Evolutionary conservation across 768 basidiomycete genomes (phyloP).

Genomic region (Phylloporus arenicola): DNA sequence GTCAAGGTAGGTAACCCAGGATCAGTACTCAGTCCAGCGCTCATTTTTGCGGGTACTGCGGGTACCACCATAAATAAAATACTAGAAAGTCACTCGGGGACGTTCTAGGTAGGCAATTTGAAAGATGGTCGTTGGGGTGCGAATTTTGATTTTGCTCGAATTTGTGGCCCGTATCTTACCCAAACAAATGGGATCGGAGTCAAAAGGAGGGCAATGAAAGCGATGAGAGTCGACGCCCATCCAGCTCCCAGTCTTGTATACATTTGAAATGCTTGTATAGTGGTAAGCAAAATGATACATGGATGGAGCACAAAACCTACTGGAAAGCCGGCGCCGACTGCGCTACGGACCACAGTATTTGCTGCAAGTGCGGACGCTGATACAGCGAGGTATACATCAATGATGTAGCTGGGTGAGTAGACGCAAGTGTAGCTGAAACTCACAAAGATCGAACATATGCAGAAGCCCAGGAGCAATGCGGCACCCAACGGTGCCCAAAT

Average conservation of each 20-base stretch:
- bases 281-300: constrained; percentile 2
- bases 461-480: constrained; percentile 46
- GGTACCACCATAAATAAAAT: neutral
- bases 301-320: constrained; percentile 2
- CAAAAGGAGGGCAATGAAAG: constrained; percentile 46
- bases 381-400: constrained; percentile 51
- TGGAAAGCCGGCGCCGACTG: constrained; percentile 50
- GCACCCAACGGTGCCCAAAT: constrained; percentile 51
- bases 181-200: constrained; percentile 49
- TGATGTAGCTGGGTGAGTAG: constrained; percentile 44
- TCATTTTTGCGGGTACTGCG: neutral
- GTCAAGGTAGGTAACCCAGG: neutral
- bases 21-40: neutral
- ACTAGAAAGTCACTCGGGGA: neutral
- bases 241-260: constrained; percentile 43
- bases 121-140: constrained; percentile 27
- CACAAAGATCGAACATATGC: constrained; percentile 52
- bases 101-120: constrained; percentile 8
- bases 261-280: constrained; percentile 40
- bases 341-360: constrained; percentile 47
- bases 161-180: constrained; percentile 37
- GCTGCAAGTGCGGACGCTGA: constrained; percentile 56
- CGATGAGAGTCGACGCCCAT: constrained; percentile 58
- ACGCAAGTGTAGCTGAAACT: constrained; percentile 18
- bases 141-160: constrained; percentile 41